These are phyloP conservation scores for sunflower (Helianthus annuus) DNA, from an alignment of 129 eudicot genomes.

Conservation along the genomic window DNA sequence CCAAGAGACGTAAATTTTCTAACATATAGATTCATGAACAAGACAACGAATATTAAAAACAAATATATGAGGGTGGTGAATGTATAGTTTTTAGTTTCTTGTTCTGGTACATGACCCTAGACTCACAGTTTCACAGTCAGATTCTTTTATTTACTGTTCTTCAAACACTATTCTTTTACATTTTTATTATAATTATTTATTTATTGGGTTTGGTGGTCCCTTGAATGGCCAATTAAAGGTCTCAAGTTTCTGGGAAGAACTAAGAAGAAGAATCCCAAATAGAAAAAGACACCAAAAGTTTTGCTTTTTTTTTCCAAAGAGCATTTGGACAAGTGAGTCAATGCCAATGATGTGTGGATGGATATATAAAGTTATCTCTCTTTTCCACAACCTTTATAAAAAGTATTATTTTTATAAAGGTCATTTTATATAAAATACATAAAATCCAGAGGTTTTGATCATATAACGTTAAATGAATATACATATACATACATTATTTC, in stretches of 20 bases:
- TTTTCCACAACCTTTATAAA: conserved; percentile 26
- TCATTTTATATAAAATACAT: background rate
- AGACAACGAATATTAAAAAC: conserved; percentile 15
- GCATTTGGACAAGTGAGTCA: conserved; percentile 62
- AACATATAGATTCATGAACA: conserved; percentile 11
- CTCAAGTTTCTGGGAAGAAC: conserved; percentile 32
- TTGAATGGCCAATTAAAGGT: conserved; percentile 26
- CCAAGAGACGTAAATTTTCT: background rate
- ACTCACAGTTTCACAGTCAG: background rate
- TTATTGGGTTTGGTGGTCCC: conserved; percentile 13
- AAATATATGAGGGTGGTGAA: conserved; percentile 8
- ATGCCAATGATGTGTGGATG: conserved; percentile 53
- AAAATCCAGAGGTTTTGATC: background rate
- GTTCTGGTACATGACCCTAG: background rate
- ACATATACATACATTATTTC: background rate
- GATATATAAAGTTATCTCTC: conserved; percentile 30
- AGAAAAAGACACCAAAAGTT: conserved; percentile 36
- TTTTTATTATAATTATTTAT: background rate
- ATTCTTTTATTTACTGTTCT: background rate
- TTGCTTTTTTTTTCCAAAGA: conserved; percentile 34
- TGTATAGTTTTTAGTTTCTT: background rate
- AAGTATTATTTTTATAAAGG: background rate
- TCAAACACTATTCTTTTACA: background rate
- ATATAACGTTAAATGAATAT: background rate
- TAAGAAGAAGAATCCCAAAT: conserved; percentile 31